Evolutionary conservation across 345 rosid genomes (phyloP), one percentile per base, ranked within the genome.

Genomic region (Citrus trifoliata): DNA sequence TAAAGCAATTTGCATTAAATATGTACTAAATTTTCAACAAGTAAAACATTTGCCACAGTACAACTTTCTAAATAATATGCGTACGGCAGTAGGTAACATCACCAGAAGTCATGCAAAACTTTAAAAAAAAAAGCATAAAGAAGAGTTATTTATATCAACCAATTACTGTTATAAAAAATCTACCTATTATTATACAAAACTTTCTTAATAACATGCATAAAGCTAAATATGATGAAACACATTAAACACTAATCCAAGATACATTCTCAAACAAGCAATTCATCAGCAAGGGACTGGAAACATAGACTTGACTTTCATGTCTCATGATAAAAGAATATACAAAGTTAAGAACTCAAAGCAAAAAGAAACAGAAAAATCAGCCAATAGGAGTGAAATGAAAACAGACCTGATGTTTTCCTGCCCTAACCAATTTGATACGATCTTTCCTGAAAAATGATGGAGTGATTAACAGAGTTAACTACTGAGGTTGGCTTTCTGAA

Each of bases 401-500:
- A 59, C 71, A 71, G 69, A 95, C 98, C 98, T 95, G 94, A 84
- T 93, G 98, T 80, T 89, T 90, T 77, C 98, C 98, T 71, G 98
- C 98, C 82, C 87, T 92, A 66, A 92, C 90, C 84, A 90, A 87
- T 78, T 90, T 93, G 86, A 93, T 87, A 70, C 89, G 91, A 82
- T 95, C 98, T 33, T 91, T 89, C 78, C 98, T 95, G 87, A 63
- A 83, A 81, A 78, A 65, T 27, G 51, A 65, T 27, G 51, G 32
- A 32, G 58, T 28, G 78, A 82, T 68, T n/a, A 53, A 82, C 76
- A 65, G 72, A 83, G 68, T 56, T 71, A 74, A 77, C 25, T 60
- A 70, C 67, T 63, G 35, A 27, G 61, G 19, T 10, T 67, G 10
- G 24, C 18, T 38, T 53, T 61, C 58, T 27, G 27, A 59, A 30